phyloP scores from a whole-genome alignment of 192 early-diverging fungal genomes.

The Coemansia sp. region DNA sequence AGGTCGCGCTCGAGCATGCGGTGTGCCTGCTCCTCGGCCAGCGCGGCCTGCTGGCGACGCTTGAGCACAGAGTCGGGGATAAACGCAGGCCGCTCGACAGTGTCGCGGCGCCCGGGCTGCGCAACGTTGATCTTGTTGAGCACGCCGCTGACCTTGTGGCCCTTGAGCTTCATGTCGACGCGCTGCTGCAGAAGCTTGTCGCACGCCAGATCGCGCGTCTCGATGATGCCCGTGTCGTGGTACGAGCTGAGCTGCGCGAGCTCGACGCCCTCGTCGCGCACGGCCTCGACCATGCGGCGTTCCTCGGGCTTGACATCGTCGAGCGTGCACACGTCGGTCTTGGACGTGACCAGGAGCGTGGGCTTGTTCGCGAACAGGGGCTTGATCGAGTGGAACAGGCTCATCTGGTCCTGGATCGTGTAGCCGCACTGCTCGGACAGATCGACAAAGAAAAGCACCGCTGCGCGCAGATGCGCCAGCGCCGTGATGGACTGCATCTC shows the following conservation, averaged over 20 bases:
- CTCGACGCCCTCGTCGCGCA: slow-evolving; percentile 65
- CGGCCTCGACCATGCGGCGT: slow-evolving; percentile 69
- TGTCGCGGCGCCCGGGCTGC: slow-evolving; percentile 81
- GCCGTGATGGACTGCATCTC: slow-evolving; percentile 99
- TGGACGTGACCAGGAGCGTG: slow-evolving; percentile 89
- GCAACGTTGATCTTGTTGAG: slow-evolving; percentile 96
- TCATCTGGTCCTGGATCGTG: slow-evolving; percentile 86
- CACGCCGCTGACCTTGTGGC: slow-evolving; percentile 83
- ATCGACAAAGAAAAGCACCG: slow-evolving; percentile 97
- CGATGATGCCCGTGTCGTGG: slow-evolving; percentile 95
- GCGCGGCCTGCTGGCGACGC: slow-evolving; percentile 53
- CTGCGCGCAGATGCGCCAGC: slow-evolving; percentile 93
- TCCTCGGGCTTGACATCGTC: slow-evolving; percentile 75
- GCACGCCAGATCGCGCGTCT: slow-evolving; percentile 90
- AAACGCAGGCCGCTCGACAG: slow-evolving; percentile 71
- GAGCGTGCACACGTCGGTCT: slow-evolving; percentile 85
- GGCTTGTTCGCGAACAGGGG: slow-evolving; percentile 99
- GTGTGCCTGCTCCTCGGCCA: slow-evolving; percentile 62
- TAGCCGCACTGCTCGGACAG: slow-evolving; percentile 98
- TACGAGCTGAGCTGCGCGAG: slow-evolving; percentile 84
- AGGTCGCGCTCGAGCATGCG: slow-evolving; percentile 79
- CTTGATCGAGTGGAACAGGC: slow-evolving; percentile 91
- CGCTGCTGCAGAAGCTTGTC: slow-evolving; percentile 87
- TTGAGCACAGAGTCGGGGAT: slow-evolving; percentile 74
- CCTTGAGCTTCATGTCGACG: slow-evolving; percentile 94